Conservation (phyloP, 495 filamentous ascomycete genomes). For the Lepidopterella palustris region DNA sequence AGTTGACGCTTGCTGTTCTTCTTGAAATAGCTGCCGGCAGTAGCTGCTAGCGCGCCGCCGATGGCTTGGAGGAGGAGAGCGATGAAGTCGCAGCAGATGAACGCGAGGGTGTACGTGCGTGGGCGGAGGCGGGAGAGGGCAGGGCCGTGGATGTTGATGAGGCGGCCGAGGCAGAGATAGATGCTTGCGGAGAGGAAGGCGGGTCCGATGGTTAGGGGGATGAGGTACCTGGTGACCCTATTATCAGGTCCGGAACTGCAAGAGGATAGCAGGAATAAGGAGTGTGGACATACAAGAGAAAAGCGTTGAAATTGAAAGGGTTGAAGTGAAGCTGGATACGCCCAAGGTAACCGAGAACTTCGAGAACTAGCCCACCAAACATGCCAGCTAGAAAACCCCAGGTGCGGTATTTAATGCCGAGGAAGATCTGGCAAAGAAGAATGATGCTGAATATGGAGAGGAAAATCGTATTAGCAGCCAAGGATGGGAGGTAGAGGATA, state of each 20-base stretch:
- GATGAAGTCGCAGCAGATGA: slow-evolving; percentile 57
- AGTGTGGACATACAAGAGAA: slow-evolving; percentile 5
- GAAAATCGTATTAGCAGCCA: slow-evolving; percentile 37
- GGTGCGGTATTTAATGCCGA: slow-evolving; percentile 31
- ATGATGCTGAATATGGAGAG: slow-evolving; percentile 34
- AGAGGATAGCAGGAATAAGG: not conserved
- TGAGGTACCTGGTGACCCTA: slow-evolving; percentile 42
- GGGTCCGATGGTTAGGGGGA: slow-evolving; percentile 57
- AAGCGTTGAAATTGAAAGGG: slow-evolving; percentile 18
- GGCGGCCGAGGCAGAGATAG: slow-evolving; percentile 55
- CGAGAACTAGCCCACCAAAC: slow-evolving; percentile 18
- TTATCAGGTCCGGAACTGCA: not conserved
- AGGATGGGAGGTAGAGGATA: slow-evolving; percentile 36
- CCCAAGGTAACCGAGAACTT: slow-evolving; percentile 25
- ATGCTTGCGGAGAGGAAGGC: slow-evolving; percentile 58
- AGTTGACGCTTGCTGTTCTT: slow-evolving; percentile 18
- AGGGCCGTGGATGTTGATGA: slow-evolving; percentile 52
- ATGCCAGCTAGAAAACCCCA: slow-evolving; percentile 32
- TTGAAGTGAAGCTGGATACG: slow-evolving; percentile 21
- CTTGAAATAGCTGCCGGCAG: slow-evolving; percentile 35
- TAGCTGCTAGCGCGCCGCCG: slow-evolving; percentile 53
- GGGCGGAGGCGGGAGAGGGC: slow-evolving; percentile 56
- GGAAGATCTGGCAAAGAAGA: slow-evolving; percentile 31
- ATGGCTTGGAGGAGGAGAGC: slow-evolving; percentile 56
- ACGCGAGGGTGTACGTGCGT: slow-evolving; percentile 46